Percentiles rank a stretch among this genome's conserved stretches.
phyloP scores from a whole-genome alignment of 108 stramenopile species.

The Nitzschia sp. region DNA sequence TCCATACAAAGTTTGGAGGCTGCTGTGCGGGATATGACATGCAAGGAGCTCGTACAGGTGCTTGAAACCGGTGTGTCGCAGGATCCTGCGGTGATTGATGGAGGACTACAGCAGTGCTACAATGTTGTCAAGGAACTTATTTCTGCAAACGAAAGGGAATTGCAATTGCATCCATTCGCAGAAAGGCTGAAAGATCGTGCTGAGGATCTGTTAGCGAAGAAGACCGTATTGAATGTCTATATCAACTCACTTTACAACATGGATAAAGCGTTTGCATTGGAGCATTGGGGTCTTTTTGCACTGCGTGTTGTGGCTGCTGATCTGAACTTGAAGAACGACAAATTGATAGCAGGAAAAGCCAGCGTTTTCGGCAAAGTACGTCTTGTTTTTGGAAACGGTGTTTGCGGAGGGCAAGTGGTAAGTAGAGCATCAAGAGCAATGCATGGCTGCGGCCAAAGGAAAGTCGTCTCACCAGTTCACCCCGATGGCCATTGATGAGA shows the following conservation, averaged over 20 bases:
- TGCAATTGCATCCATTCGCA: too few species aligned
- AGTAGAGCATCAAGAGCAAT: too few species aligned
- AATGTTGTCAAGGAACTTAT: not conserved
- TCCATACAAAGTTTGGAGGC: not conserved
- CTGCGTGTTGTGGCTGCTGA: not conserved
- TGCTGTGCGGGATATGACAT: constrained; percentile 1
- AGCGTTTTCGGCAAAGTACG: too few species aligned
- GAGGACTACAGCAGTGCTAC: not conserved
- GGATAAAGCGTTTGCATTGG: constrained; percentile 5
- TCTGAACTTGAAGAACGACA: not conserved
- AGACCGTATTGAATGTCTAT: constrained; percentile 11
- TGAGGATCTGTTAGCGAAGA: constrained; percentile 4
- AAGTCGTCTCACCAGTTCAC: too few species aligned
- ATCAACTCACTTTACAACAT: not conserved
- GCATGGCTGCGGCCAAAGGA: too few species aligned
- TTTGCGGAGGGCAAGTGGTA: too few species aligned
- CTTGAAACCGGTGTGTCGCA: not conserved
- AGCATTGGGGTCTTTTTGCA: constrained; percentile 10
- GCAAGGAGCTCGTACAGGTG: constrained; percentile 1
- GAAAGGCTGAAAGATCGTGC: too few species aligned
- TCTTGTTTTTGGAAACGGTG: too few species aligned
- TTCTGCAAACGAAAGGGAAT: not conserved
- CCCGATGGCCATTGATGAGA: too few species aligned
- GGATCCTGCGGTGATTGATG: not conserved
- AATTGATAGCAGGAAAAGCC: too few species aligned